These are phyloP conservation scores for Ganoderma sinense DNA, from an alignment of 1,284 basidiomycete genomes.

Conservation along the genomic window DNA sequence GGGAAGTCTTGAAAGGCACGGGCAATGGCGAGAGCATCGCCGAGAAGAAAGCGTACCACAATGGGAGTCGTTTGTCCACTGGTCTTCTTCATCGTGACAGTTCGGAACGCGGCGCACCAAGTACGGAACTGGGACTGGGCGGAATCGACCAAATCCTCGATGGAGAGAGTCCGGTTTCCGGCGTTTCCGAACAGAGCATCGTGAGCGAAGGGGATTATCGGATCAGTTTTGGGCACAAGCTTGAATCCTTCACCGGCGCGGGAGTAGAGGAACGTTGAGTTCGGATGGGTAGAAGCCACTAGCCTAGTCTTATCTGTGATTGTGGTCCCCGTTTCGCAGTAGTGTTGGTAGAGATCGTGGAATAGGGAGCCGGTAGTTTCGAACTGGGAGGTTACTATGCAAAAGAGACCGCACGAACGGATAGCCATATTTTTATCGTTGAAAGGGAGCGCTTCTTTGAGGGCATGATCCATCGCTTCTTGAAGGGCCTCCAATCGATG, in stretches of 20 bases:
- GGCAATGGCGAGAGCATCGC: constrained; percentile 45
- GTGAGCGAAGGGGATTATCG: constrained; percentile 56
- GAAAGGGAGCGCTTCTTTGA: not conserved
- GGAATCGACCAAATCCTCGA: constrained; percentile 36
- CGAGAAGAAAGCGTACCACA: constrained; percentile 45
- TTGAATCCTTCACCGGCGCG: constrained; percentile 48
- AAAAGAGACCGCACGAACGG: not conserved
- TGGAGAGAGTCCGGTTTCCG: constrained; percentile 16
- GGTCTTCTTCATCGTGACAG: constrained; percentile 6
- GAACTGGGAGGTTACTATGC: not conserved
- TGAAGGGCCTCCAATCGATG: constrained; percentile 24
- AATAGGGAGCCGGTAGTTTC: not conserved
- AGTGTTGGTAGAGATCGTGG: constrained; percentile 28
- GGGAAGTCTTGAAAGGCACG: constrained; percentile 34
- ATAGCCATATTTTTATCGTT: not conserved
- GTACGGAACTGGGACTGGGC: constrained; percentile 43
- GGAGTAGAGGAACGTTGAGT: constrained; percentile 59
- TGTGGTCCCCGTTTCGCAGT: constrained; percentile 53
- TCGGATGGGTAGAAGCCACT: constrained; percentile 43
- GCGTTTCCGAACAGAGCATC: constrained; percentile 44
- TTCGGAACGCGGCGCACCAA: constrained; percentile 46
- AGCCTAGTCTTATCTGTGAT: constrained; percentile 38
- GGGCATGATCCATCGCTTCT: constrained; percentile 20
- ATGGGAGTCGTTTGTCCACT: constrained; percentile 1
- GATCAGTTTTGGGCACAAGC: constrained; percentile 56